Percentiles rank a stretch among this genome's conserved stretches.
Evolutionary conservation across 768 basidiomycete species (phyloP).

Genomic region (Hericium coralloides): DNA sequence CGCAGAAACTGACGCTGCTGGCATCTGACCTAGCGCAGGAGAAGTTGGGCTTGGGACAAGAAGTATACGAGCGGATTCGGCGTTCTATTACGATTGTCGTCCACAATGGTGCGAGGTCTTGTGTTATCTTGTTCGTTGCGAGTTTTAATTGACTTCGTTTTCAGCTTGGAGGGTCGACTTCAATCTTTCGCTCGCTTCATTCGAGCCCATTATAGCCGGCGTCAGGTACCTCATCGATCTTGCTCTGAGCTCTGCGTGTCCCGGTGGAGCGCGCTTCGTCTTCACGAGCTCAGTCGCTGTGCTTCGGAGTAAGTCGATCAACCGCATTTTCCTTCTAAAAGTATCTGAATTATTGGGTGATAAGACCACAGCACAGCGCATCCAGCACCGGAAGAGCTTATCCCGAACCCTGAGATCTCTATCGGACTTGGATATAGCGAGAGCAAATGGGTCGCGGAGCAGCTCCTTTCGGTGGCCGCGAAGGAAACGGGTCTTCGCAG

Average conservation of each 20-base stretch:
- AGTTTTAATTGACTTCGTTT: neutral
- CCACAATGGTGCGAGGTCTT: slow-evolving; percentile 12
- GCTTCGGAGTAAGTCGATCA: neutral
- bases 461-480: neutral
- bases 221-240: slow-evolving; percentile 9
- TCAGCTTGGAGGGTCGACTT: slow-evolving; percentile 10
- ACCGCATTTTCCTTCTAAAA: neutral
- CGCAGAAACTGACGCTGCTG: slow-evolving; percentile 13
- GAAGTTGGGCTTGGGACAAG: slow-evolving; percentile 2
- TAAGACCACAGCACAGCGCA: neutral
- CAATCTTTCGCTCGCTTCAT: slow-evolving; percentile 5
- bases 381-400: neutral
- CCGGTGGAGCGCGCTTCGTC: neutral
- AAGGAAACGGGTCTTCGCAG: neutral
- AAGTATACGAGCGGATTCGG: slow-evolving; percentile 4
- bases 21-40: slow-evolving; percentile 13
- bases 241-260: slow-evolving; percentile 3
- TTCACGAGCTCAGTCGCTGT: slow-evolving; percentile 2
- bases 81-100: slow-evolving; percentile 13
- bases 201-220: slow-evolving; percentile 7
- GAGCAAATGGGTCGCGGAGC: slow-evolving; percentile 17
- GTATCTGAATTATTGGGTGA: neutral
- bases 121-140: neutral
- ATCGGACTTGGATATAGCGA: slow-evolving; percentile 14
- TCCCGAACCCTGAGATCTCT: neutral